Conservation (phyloP, 169 alveolate genomes). For the Fabrea salina region DNA sequence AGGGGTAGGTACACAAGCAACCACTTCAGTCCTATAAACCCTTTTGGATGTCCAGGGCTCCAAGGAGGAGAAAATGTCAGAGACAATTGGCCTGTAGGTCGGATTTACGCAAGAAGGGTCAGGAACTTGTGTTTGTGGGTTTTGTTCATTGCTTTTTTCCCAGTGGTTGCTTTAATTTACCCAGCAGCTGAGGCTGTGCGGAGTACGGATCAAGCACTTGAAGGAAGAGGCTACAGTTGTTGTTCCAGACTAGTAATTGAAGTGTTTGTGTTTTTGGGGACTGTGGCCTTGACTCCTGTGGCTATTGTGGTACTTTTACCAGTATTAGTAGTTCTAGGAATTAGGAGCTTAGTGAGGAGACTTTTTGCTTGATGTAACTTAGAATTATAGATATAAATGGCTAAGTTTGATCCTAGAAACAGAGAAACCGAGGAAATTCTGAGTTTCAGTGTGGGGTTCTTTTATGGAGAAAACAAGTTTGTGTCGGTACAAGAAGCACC, state of each 20-base stretch:
- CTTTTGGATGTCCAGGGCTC: constrained; percentile 32
- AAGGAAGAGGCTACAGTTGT: background rate
- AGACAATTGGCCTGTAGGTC: constrained; percentile 6
- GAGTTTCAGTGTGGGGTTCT: no score
- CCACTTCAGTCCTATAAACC: constrained; percentile 24
- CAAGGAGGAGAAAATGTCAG: background rate
- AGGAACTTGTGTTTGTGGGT: background rate
- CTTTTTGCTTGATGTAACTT: no score
- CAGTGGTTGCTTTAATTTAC: background rate
- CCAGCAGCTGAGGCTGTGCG: background rate
- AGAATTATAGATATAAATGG: no score
- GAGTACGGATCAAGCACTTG: background rate
- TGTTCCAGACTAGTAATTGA: background rate
- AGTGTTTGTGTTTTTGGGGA: background rate
- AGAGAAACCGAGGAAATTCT: no score
- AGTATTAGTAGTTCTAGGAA: background rate
- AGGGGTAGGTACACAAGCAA: constrained; percentile 12
- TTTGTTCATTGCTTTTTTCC: background rate
- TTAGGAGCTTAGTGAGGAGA: background rate
- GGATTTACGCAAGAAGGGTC: background rate
- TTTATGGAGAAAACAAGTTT: no score
- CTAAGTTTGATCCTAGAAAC: no score
- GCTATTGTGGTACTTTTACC: background rate
- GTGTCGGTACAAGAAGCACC: no score
- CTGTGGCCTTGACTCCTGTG: background rate